Conservation (phyloP, 164 flowering plant species). For the Pachysandra terminalis region DNA sequence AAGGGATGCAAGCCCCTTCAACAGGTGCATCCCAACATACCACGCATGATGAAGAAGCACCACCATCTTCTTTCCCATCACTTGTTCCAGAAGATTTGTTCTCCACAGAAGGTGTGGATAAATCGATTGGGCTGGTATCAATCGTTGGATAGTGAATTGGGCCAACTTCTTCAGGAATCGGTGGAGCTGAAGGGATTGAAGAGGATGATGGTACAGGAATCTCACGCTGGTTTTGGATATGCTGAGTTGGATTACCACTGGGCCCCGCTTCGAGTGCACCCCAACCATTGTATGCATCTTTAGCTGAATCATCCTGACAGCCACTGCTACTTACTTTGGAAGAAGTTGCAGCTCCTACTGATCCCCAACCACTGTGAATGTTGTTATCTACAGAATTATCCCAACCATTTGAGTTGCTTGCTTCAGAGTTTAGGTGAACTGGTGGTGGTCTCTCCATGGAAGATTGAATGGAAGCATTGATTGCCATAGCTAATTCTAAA, state of each 20-base stretch:
- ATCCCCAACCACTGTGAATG: no score
- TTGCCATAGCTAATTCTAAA: no score
- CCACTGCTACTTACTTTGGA: no score
- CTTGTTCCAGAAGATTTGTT: constrained; percentile 4
- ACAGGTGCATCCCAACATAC: constrained; percentile 90
- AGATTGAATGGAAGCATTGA: constrained; percentile 64
- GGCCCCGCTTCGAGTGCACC: constrained; percentile 34
- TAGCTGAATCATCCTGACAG: no score
- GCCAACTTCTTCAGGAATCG: constrained; percentile 33
- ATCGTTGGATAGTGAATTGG: constrained; percentile 67
- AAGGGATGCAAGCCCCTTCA: constrained; percentile 93
- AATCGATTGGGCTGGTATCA: constrained; percentile 28
- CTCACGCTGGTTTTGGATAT: constrained; percentile 11
- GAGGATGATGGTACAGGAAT: no score
- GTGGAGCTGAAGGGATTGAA: no score
- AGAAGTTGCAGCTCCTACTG: no score
- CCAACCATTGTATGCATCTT: constrained; percentile 19
- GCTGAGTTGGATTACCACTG: constrained; percentile 25
- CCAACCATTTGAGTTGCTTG: no score
- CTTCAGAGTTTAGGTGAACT: no score
- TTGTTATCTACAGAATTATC: no score
- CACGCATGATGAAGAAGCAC: constrained; percentile 53
- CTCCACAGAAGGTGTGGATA: constrained; percentile 28
- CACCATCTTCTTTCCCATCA: constrained; percentile 28
- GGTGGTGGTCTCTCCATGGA: no score